phyloP scores from a whole-genome alignment of 1,139 yeast species.

The Diutina rugosa region DNA sequence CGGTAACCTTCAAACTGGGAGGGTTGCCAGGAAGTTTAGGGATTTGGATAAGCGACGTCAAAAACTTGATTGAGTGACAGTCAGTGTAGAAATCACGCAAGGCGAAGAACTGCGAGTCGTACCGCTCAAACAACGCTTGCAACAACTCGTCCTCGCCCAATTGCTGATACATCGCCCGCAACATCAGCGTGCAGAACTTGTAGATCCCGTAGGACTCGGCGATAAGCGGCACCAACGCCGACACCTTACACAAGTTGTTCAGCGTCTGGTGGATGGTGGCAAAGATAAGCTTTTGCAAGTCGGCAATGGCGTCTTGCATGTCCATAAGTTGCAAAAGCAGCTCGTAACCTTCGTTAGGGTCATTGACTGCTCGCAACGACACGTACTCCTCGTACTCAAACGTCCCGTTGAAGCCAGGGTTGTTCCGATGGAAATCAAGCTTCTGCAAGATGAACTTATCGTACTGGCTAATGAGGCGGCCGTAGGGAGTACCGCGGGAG shows the following conservation, averaged over 20 bases:
- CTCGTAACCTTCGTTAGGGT: slow-evolving; percentile 94
- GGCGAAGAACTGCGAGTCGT: slow-evolving; percentile 66
- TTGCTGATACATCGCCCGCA: slow-evolving; percentile 74
- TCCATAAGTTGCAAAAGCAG: slow-evolving; percentile 78
- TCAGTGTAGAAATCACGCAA: slow-evolving; percentile 82
- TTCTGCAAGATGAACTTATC: slow-evolving; percentile 59
- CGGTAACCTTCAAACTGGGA: slow-evolving; percentile 50
- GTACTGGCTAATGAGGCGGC: slow-evolving; percentile 62
- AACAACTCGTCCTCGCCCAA: slow-evolving; percentile 71
- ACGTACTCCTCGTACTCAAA: slow-evolving; percentile 94
- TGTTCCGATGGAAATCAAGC: slow-evolving; percentile 70
- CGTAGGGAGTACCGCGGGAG: slow-evolving; percentile 37
- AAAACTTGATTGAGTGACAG: slow-evolving; percentile 73
- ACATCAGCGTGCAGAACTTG: slow-evolving; percentile 80
- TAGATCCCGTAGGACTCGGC: slow-evolving; percentile 93
- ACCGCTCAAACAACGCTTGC: slow-evolving; percentile 61
- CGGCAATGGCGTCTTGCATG: slow-evolving; percentile 75
- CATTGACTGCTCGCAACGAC: slow-evolving; percentile 75
- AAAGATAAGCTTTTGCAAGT: slow-evolving; percentile 65
- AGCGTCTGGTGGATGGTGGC: slow-evolving; percentile 57
- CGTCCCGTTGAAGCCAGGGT: slow-evolving; percentile 86
- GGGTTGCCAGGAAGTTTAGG: slow-evolving; percentile 63
- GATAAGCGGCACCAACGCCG: slow-evolving; percentile 82
- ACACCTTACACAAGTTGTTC: slow-evolving; percentile 67
- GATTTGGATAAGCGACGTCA: slow-evolving; percentile 73